Base-by-base conservation (phyloP, 176 grass and related monocot genomes). In the Puccinellia tenuiflora region DNA sequence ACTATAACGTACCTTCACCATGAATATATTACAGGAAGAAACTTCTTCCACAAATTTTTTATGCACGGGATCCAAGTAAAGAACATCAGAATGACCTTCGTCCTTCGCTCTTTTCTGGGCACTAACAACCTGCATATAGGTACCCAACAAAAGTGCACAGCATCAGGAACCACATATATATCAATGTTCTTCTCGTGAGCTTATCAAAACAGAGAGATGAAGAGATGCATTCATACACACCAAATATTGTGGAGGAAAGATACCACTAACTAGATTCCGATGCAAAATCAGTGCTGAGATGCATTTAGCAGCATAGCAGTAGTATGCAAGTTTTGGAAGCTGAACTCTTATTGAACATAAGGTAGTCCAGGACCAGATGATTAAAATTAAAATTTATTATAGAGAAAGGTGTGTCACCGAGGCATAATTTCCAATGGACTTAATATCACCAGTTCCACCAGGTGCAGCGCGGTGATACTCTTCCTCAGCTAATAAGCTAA, bases 21-120 rank as follows among this genome's bases (percentile, higher is more conserved):
- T 85, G 81, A 98, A 98, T 83, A 98, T 88, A 92, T 98, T 98
- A 83, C 93, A 95, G 51, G 96, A 99, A 46, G 96, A 99, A 75
- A 96, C 93, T 96, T 99, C 93, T 62, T 99, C 96, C 39, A 98
- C 88, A 29, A 93, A 96, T 48, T 87, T 99, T 2, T 96, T 93
- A 62, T 96, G 82, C 20, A 95, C 45, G 1, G 96, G 85, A 60
- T 99, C 96, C 84, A 99, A 86, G 77, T 96, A 96, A 60, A 99
- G 79, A 67, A 96, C 96, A 65, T 99, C 96, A 75, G 87, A 93
- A 77, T 92, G 87, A 37, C 96, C 93, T 80, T 90, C 93, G 60
- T 76, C 89, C 84, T 99, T 93, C 17, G 91, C 91, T 85, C 83
- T 90, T 90, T 83, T 93, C 33, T 96, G 89, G 65, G 96, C 96